phyloP scores from a whole-genome alignment of 225 moss, liverwort and hornwort genomes.

The Antitrichia curtipendula region DNA sequence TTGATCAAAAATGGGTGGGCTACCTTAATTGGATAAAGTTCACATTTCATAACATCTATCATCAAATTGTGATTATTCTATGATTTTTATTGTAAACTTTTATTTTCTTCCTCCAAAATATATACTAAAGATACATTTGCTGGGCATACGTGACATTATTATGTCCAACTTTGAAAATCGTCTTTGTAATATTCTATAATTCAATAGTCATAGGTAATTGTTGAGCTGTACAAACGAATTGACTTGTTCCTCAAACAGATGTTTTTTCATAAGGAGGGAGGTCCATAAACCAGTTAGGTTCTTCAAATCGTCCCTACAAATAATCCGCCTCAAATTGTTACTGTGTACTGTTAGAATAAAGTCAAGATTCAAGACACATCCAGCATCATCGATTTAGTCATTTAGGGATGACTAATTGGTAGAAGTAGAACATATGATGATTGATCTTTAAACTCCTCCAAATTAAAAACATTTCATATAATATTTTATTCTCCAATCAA shows the following conservation, averaged over 20 bases:
- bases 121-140: neutral
- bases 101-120: neutral
- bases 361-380: neutral
- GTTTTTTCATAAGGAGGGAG: rapidly evolving
- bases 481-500: neutral
- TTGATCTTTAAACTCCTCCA: neutral
- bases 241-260: rapidly evolving
- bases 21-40: neutral
- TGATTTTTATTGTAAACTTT: no score
- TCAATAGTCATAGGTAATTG: neutral
- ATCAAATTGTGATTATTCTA: neutral
- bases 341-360: no score
- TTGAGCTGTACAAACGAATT: no score
- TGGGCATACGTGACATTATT: no score
- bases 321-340: no score
- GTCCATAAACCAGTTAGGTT: no score
- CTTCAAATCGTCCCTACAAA: no score
- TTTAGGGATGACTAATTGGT: neutral
- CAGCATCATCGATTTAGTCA: neutral
- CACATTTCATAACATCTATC: neutral
- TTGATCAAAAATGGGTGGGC: no score
- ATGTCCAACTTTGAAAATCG: neutral
- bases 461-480: neutral
- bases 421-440: neutral
- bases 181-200: neutral